These are phyloP conservation scores for Tylopilus vinaceipallidus DNA, from an alignment of 768 basidiomycete species.

Conservation along the genomic window DNA sequence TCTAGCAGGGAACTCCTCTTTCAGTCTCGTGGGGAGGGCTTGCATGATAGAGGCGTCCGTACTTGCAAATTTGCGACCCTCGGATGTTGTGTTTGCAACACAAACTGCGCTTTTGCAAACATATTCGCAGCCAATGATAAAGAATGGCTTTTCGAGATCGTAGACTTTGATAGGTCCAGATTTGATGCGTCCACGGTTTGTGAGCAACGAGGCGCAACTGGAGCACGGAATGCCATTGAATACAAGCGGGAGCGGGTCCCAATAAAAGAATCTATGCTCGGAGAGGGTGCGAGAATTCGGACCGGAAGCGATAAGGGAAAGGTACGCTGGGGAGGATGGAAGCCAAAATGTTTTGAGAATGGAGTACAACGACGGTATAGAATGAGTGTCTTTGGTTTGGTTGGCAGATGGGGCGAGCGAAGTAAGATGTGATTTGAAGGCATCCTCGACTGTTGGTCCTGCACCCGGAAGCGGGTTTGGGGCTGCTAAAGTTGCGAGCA, in stretches of 20 bases:
- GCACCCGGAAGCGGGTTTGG: conserved; percentile 61
- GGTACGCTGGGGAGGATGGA: conserved; percentile 74
- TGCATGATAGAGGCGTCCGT: conserved; percentile 72
- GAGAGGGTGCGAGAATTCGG: conserved; percentile 67
- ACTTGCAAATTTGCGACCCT: conserved; percentile 67
- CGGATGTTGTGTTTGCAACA: conserved; percentile 38
- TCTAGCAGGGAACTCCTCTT: conserved; percentile 71
- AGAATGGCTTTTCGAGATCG: conserved; percentile 78
- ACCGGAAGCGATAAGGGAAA: conserved; percentile 69
- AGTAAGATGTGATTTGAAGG: conserved; percentile 73
- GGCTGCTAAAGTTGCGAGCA: conserved; percentile 56
- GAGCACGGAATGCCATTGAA: conserved; percentile 83
- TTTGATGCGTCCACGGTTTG: conserved; percentile 69
- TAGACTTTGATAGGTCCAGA: conserved; percentile 76
- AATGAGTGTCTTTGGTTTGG: conserved; percentile 42
- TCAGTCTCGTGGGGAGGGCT: conserved; percentile 62
- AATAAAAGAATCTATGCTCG: conserved; percentile 79
- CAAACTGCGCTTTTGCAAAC: conserved; percentile 56
- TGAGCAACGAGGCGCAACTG: conserved; percentile 54
- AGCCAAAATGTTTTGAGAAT: conserved; percentile 84
- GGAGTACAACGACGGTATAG: conserved; percentile 71
- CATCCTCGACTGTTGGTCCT: conserved; percentile 69
- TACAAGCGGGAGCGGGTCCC: conserved; percentile 81
- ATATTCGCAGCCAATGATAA: conserved; percentile 83
- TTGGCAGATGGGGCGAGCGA: conserved; percentile 53